These are phyloP conservation scores for Melastoma malabathricum DNA, from an alignment of 345 rosid species.

Conservation along the genomic window DNA sequence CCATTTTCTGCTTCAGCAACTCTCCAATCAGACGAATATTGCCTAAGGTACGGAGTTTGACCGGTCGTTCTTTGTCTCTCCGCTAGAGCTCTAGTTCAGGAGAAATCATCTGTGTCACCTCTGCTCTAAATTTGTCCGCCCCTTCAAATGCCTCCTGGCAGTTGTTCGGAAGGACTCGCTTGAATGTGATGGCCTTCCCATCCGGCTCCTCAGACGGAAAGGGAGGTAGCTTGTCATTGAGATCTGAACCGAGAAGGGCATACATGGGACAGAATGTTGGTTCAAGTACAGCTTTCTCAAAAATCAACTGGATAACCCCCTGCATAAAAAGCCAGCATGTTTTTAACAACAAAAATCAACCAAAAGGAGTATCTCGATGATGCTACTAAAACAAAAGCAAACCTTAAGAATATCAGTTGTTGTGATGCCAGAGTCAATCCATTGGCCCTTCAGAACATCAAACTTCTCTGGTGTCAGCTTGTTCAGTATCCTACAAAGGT, in stretches of 20 bases:
- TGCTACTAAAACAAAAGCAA: not conserved
- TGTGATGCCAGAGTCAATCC: constrained; percentile 5
- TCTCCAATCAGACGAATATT: constrained; percentile 86
- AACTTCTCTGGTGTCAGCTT: constrained; percentile 3
- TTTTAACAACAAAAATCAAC: not conserved
- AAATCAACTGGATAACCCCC: constrained; percentile 3
- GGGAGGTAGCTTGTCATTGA: not conserved
- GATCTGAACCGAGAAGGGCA: constrained; percentile 6
- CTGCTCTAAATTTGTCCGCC: constrained; percentile 3
- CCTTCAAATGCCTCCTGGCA: constrained; percentile 10
- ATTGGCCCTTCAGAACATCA: constrained; percentile 5
- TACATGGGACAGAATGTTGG: constrained; percentile 10
- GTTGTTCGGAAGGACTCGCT: not conserved
- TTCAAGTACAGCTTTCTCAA: constrained; percentile 6
- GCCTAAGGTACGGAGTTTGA: constrained; percentile 69
- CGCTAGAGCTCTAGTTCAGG: constrained; percentile 70
- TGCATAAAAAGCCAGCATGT: not conserved
- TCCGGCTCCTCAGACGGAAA: constrained; percentile 3
- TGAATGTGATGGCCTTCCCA: constrained; percentile 3
- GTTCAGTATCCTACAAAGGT: constrained; percentile 1
- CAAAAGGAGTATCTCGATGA: not conserved
- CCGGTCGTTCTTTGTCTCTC: constrained; percentile 62
- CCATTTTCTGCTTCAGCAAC: constrained; percentile 87
- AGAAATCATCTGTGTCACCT: constrained; percentile 44
- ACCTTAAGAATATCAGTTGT: constrained; percentile 1